Base-by-base conservation (phyloP, 129 eudicot genomes). In the Silybum marianum region DNA sequence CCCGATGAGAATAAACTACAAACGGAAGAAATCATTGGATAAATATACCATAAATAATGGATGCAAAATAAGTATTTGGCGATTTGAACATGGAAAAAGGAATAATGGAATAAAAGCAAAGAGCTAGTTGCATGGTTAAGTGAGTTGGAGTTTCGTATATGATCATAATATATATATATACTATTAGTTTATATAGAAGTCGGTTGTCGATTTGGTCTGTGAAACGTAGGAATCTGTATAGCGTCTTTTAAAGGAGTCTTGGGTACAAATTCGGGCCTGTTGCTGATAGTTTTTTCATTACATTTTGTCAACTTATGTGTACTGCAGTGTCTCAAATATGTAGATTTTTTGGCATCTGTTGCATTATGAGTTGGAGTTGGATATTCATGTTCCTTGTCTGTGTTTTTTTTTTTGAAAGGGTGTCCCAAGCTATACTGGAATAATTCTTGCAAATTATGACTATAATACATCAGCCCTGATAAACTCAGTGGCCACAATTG, bases 181-280 rank as follows among this genome's bases (percentile, higher is more conserved):
- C 8, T 77, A 77, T 71, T 54, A 18, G n/a, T 54, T 60, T 77
- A 77, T 71, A 82, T 67, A 48, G 10, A 40, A 36, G 46, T 44
- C 24, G 81, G 23, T 71, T 71, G 25, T 24, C 69, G 3, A 28
- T 22, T 83, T 72, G 54, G 62, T 9, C 42, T 68, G 36, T 76
- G 75, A 25, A 82, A 38, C 0, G 12, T 78, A 39, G 86, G 78
- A 77, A 78, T 58, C 11, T 78, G 86, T 78, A 77, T 72, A 83
- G 82, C 54, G 9, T 13, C 63, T 70, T 70, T 8, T 39, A 71
- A 60, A 60, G 82, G 82, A 76, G 72, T 69, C 42, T 40, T 6
- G 71, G 69, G 18, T 82, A 68, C 72, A 76, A 36, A 51, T 76
- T 48, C 71, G 10, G 75, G 39, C 54, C 39, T 1, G 63, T 30